Conservation (phyloP, 805 yeast genomes). For the Kluyveromyces nonfermentans region DNA sequence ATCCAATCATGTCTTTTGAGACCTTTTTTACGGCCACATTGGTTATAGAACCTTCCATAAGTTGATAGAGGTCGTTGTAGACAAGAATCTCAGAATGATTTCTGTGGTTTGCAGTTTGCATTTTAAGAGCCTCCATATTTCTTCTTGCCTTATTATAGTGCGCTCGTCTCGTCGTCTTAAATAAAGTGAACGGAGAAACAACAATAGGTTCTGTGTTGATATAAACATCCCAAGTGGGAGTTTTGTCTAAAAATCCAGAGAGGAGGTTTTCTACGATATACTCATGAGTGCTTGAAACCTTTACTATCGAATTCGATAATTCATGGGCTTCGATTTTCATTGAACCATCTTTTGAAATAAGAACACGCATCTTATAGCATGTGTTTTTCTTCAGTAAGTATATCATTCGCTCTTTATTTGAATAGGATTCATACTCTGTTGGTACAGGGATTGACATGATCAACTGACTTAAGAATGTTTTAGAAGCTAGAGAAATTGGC, state of each 20-base stretch:
- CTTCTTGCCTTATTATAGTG: conserved; percentile 55
- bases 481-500: conserved; percentile 35
- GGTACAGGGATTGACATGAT: conserved; percentile 27
- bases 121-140: conserved; percentile 29
- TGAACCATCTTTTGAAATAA: conserved; percentile 31
- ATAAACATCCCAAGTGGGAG: conserved; percentile 48
- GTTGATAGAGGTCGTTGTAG: conserved; percentile 46
- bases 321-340: conserved; percentile 31
- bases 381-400: conserved; percentile 19
- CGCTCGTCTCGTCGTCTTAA: conserved; percentile 71
- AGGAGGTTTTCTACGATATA: conserved; percentile 25
- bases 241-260: conserved; percentile 18
- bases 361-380: conserved; percentile 41
- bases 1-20: conserved; percentile 24
- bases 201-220: conserved; percentile 45
- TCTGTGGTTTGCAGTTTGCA: conserved; percentile 11
- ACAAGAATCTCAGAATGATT: conserved; percentile 56
- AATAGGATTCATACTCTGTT: conserved; percentile 6
- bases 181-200: conserved; percentile 71
- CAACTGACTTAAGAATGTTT: conserved; percentile 35
- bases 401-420: conserved; percentile 11
- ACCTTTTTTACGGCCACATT: conserved; percentile 52
- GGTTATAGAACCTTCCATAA: conserved; percentile 78
- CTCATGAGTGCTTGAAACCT: conserved; percentile 1
- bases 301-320: conserved; percentile 22